These are phyloP conservation scores for Cryptosporidium ryanae DNA, from an alignment of 169 alveolate species.

Conservation along the genomic window DNA sequence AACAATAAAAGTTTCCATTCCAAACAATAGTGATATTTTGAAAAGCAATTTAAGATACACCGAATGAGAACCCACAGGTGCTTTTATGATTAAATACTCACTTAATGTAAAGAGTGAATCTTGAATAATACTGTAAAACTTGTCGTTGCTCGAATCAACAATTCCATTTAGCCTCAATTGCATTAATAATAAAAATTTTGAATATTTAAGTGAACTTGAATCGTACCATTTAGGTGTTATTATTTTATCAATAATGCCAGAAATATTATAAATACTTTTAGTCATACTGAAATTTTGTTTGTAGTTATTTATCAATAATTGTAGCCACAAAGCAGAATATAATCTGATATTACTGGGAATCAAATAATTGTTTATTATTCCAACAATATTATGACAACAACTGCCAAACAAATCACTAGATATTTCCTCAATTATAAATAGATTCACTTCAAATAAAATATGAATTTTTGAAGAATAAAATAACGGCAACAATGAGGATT, in stretches of 20 bases:
- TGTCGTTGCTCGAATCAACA: background rate
- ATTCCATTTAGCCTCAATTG: background rate
- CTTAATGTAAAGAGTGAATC: constrained; percentile 8
- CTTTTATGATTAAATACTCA: constrained; percentile 45
- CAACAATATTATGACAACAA: constrained; percentile 31
- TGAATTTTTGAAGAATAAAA: constrained; percentile 41
- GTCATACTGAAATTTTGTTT: background rate
- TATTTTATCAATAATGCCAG: background rate
- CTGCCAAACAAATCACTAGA: constrained; percentile 21
- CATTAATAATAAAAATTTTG: constrained; percentile 10
- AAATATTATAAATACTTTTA: background rate
- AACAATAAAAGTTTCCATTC: constrained; percentile 17
- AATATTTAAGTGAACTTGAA: constrained; percentile 38
- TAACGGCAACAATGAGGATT: constrained; percentile 40
- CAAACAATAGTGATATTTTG: constrained; percentile 41
- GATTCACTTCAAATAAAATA: constrained; percentile 30
- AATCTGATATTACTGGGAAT: constrained; percentile 13
- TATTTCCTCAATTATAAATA: constrained; percentile 19
- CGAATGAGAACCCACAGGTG: constrained; percentile 69
- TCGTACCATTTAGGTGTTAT: constrained; percentile 62
- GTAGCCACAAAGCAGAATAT: constrained; percentile 49
- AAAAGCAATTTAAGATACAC: constrained; percentile 35
- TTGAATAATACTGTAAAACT: constrained; percentile 6
- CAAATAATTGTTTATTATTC: constrained; percentile 48
- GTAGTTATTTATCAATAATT: constrained; percentile 13